phyloP scores from a whole-genome alignment of 2,329 filamentous ascomycete genomes.

The Stemphylium beticola region DNA sequence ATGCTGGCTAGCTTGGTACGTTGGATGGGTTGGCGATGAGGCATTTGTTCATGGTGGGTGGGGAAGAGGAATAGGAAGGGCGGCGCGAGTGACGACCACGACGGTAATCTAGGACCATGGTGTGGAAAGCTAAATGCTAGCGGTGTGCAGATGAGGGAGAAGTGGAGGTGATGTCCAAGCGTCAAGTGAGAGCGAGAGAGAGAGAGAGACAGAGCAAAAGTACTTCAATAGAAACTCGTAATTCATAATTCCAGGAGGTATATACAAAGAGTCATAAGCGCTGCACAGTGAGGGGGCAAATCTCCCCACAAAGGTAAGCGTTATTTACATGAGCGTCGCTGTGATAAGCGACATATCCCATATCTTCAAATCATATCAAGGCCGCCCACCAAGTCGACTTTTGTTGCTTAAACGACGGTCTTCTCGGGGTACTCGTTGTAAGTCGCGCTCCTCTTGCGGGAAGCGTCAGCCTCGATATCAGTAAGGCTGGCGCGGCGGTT shows the following conservation, averaged over 20 bases:
- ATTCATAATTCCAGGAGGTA: not conserved
- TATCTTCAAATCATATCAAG: not conserved
- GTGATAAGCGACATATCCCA: not conserved
- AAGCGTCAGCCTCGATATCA: conserved; percentile 39
- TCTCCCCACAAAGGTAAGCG: no score
- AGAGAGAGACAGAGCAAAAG: no score
- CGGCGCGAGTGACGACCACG: no score
- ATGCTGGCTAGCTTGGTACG: no score
- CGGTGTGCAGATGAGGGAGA: no score
- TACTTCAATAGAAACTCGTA: conserved; percentile 1
- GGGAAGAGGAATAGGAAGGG: no score
- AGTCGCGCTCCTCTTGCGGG: conserved; percentile 43
- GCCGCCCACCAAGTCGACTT: not conserved
- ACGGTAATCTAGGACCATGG: no score
- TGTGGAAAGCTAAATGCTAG: no score
- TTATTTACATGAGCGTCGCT: not conserved
- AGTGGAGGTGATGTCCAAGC: no score
- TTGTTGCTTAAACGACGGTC: conserved; percentile 10
- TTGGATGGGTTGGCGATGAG: no score
- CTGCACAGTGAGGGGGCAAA: not conserved
- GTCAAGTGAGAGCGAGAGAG: no score
- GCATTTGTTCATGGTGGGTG: no score
- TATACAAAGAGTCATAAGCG: not conserved
- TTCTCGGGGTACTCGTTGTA: conserved; percentile 36
- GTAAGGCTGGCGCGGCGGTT: conserved; percentile 40